phyloP scores from a whole-genome alignment of 345 rosid species.

The Eucalyptus curtisii region DNA sequence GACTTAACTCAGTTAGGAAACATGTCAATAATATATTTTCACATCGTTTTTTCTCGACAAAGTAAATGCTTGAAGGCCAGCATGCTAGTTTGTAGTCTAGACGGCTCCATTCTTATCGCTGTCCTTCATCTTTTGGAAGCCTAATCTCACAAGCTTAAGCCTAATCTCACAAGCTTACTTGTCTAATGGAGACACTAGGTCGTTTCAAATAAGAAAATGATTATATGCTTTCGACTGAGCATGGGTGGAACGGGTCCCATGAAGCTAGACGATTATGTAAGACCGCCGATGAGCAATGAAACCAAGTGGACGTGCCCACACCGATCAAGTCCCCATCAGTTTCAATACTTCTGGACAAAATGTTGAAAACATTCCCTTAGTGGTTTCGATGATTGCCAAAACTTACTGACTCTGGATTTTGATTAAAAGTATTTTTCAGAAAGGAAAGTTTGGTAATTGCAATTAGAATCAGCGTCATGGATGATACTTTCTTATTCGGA shows the following conservation, averaged over 20 bases:
- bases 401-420: no score
- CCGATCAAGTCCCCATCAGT: not conserved
- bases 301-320: not conserved
- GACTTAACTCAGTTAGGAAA: not conserved
- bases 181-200: not conserved
- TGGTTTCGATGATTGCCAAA: no score
- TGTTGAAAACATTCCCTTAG: no score
- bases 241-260: not conserved
- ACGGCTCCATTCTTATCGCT: not conserved
- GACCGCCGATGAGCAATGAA: not conserved
- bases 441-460: no score
- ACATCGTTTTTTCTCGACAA: not conserved
- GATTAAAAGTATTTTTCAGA: no score
- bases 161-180: not conserved
- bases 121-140: not conserved
- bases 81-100: not conserved
- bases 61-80: not conserved
- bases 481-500: no score
- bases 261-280: not conserved
- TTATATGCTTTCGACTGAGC: not conserved
- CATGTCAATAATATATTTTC: not conserved
- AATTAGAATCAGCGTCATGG: no score
- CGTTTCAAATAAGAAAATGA: not conserved
- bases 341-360: not conserved
- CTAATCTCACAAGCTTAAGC: not conserved